Conservation (phyloP, 1,284 basidiomycete genomes). For the Gastroboletus turbinatus region DNA sequence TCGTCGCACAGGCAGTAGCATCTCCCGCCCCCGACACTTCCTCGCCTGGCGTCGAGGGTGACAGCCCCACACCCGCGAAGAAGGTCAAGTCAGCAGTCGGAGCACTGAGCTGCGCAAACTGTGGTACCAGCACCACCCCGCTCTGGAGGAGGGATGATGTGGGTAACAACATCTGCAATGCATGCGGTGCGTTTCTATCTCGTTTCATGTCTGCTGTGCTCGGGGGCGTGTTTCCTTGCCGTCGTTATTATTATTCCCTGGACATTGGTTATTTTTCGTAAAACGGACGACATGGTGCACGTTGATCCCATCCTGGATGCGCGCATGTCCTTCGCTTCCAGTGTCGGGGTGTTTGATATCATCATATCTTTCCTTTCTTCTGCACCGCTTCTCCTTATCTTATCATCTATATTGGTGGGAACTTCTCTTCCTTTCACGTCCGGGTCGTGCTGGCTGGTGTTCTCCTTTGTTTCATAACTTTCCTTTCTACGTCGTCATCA, state of each 20-base stretch:
- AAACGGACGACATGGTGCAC: constrained; percentile 19
- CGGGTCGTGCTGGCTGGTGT: background rate
- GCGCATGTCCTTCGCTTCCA: constrained; percentile 20
- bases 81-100: constrained; percentile 56
- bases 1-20: constrained; percentile 15
- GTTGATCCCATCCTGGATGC: constrained; percentile 25
- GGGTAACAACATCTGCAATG: constrained; percentile 91
- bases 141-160: constrained; percentile 93
- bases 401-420: constrained; percentile 20
- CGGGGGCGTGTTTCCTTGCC: constrained; percentile 24
- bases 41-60: constrained; percentile 32
- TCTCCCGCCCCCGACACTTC: constrained; percentile 29
- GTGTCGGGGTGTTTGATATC: constrained; percentile 8
- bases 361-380: constrained; percentile 25
- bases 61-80: constrained; percentile 29
- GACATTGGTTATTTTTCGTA: constrained; percentile 22
- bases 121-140: constrained; percentile 91
- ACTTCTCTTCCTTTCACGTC: constrained; percentile 6
- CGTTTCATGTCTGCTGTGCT: constrained; percentile 31
- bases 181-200: constrained; percentile 74
- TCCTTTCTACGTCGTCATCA: constrained; percentile 1
- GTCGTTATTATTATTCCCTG: constrained; percentile 18
- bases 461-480: constrained; percentile 3
- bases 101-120: constrained; percentile 86
- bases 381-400: constrained; percentile 18